Base-by-base conservation (phyloP, 768 basidiomycete species). In the Flagelloscypha sp. region DNA sequence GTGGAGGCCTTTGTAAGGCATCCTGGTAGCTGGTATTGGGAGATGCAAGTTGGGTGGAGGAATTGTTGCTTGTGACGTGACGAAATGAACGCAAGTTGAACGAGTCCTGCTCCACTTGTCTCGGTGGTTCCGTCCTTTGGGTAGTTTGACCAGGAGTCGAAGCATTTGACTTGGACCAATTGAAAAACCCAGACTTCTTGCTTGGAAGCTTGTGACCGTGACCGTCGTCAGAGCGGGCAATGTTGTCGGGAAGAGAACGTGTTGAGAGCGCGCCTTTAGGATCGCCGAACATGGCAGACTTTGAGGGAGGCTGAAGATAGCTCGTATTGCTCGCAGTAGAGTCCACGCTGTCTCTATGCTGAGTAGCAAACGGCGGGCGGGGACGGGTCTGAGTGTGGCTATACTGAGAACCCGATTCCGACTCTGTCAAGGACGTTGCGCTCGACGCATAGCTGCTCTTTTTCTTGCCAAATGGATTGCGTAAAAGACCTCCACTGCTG, bases 61-160 rank as follows among this genome's bases (percentile, higher is more conserved):
- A 63, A 19, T 65, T 61, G 16, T 72, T 56, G 22, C 69, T 61
- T n/a, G n/a, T n/a, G 36, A 87, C 59, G 48, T 85, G 84, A 20
- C 81, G 68, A 57, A 86, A 85, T 2, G 84, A 68, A 45, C 71
- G 78, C 44, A 86, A 70, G 57, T 79, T 83, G 59, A 86, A 85
- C 0, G 80, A 81, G 3, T 53, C 52, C 30, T 34, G n/a, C n/a
- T n/a, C n/a, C n/a, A n/a, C n/a, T n/a, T n/a, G n/a, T n/a, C n/a
- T 32, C 19, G 53, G 27, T n/a, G 45, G 35, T 37, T 37, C 47
- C 29, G 48, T 43, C 36, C 40, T 50, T 12, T 51, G 52, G 58
- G 34, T 64, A 58, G 35, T 58, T 61, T 17, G 65, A 61, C 69
- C 69, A 71, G n/a, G 50, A 44, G 48, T 65, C 62, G 41, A 66